phyloP scores from a whole-genome alignment of 2,329 filamentous ascomycete species.

The Cordyceps cicadae region DNA sequence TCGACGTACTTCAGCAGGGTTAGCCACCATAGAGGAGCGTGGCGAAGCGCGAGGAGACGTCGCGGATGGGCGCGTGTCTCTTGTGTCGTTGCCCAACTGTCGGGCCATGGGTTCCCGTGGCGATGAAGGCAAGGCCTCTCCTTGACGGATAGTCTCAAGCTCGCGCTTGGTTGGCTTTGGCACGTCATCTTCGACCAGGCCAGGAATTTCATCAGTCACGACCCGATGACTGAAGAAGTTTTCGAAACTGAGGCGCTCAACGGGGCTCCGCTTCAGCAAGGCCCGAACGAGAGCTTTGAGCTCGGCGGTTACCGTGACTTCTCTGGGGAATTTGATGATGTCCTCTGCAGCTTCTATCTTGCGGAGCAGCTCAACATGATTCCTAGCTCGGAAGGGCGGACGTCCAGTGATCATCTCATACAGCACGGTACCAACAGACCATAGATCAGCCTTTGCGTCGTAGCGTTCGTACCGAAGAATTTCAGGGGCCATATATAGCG shows the following conservation, averaged over 20 bases:
- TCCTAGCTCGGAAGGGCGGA: conserved; percentile 83
- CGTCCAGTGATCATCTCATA: conserved; percentile 91
- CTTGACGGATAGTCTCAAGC: conserved; percentile 25
- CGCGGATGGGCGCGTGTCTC: conserved; percentile 24
- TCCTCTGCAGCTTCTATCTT: conserved; percentile 89
- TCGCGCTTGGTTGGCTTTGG: conserved; percentile 33
- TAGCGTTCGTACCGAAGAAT: conserved; percentile 96
- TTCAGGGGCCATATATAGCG: conserved; percentile 97
- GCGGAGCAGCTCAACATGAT: conserved; percentile 87
- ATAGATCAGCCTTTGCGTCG: conserved; percentile 91
- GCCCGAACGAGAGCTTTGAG: conserved; percentile 74
- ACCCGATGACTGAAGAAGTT: conserved; percentile 73
- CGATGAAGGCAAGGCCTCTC: conserved; percentile 21
- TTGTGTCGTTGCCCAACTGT: conserved; percentile 31
- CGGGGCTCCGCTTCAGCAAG: conserved; percentile 76
- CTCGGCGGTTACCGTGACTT: conserved; percentile 60
- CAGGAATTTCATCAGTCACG: conserved; percentile 68
- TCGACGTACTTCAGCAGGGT: conserved; percentile 28
- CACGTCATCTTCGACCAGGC: conserved; percentile 69
- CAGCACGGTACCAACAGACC: conserved; percentile 92
- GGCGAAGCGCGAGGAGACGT: conserved; percentile 35
- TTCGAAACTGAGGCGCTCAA: conserved; percentile 77
- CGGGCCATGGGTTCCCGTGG: conserved; percentile 22
- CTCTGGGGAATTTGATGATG: conserved; percentile 71
- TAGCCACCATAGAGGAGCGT: conserved; percentile 36